phyloP scores from a whole-genome alignment of 441 rosid genomes.

The Biscutella laevigata region DNA sequence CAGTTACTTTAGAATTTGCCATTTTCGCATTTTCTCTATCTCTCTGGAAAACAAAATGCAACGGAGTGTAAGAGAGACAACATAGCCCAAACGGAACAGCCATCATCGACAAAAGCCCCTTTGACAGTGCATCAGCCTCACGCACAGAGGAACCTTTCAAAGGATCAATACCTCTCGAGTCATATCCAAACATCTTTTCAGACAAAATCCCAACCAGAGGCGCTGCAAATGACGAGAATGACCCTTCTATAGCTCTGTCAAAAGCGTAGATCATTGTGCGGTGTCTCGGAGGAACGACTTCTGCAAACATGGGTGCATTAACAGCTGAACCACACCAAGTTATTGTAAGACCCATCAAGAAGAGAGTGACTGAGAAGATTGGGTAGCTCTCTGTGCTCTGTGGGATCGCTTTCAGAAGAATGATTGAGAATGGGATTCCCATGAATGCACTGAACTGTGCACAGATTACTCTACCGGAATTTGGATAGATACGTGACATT shows the following conservation, averaged over 20 bases:
- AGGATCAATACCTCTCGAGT: conserved; percentile 60
- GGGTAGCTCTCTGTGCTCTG: conserved; percentile 55
- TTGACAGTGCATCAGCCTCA: conserved; percentile 72
- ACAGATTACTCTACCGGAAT: conserved; percentile 78
- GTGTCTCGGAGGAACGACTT: conserved; percentile 81
- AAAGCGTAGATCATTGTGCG: conserved; percentile 93
- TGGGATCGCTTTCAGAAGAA: conserved; percentile 69
- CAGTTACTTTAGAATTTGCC: conserved; percentile 43
- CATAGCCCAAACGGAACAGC: conserved; percentile 79
- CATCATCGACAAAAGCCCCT: conserved; percentile 91
- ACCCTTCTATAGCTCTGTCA: conserved; percentile 81
- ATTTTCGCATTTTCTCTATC: conserved; percentile 66
- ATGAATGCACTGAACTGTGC: conserved; percentile 92
- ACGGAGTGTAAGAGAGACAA: conserved; percentile 76
- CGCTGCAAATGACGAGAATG: conserved; percentile 85
- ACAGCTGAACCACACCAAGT: conserved; percentile 85
- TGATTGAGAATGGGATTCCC: conserved; percentile 90
- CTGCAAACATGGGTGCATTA: conserved; percentile 93
- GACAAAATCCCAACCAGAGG: conserved; percentile 92
- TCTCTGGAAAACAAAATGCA: conserved; percentile 48
- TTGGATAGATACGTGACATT: conserved; percentile 47
- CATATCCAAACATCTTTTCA: conserved; percentile 73
- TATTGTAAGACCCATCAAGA: conserved; percentile 78
- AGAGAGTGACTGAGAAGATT: conserved; percentile 48
- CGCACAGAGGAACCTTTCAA: conserved; percentile 43